Evolutionary conservation across 78 protist genomes (phyloP), one percentile per base, ranked within the genome.

Genomic region (Planoprotostelium fungivorum): DNA sequence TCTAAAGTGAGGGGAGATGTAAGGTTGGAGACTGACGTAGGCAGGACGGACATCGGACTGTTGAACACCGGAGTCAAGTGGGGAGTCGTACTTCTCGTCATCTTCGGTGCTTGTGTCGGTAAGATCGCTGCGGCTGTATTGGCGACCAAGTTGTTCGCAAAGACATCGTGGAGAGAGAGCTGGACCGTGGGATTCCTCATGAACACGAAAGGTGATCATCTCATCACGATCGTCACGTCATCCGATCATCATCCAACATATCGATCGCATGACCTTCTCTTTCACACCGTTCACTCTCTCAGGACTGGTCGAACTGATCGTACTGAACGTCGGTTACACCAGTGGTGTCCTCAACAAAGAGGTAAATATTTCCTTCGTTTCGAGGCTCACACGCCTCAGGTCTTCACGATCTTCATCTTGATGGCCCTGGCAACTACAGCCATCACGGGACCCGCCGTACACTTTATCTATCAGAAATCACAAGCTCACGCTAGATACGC

Each of bases 351-450:
- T 94, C 34, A 87, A 87, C 83, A 35, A 73, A 63, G 85, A 88
- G 29, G 73, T 51, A 16, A 51, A 16, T 5, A 5, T 51, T 5
- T 51, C 16, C 31, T 5, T 51, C 5, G 5, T 16, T 25, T 51
- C 73, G 16, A 51, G 16, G 31, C 16, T 16, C 5, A 51, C 16
- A 51, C 16, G 5, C 73, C 73, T 25, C 73, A 51, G 73, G 28
- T 87, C 28, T 94, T 94, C 37, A 90, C 93, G 63, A 92, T 94
- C 90, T 87, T 94, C 86, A 94, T 94, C 23, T 51, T 94, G 34
- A 94, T 94, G 96, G 94, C 96, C 34, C 63, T 94, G 0, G 94
- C 85, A 9, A 94, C 96, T 29, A 94, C 96, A 0, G 89, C 91
- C 38, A 94, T 94, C 89, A 92, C 96, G 34, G 89, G 94, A 0